These are phyloP conservation scores for Fomitopsis palustris DNA, from an alignment of 1,284 basidiomycete genomes.

Conservation along the genomic window DNA sequence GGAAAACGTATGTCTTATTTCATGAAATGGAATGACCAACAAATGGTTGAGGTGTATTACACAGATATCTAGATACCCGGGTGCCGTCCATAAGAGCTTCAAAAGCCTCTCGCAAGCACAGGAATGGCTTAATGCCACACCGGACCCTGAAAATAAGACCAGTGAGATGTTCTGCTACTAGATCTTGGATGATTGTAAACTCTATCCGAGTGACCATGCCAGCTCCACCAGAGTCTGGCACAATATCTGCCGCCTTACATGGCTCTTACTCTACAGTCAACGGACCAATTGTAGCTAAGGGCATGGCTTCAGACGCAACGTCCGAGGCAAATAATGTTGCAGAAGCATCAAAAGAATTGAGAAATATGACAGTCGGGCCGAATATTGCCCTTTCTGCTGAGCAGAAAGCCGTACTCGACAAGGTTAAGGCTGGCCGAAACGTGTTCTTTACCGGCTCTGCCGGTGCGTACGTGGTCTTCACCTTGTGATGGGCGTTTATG, in stretches of 20 bases:
- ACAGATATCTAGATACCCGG: slow-evolving; percentile 24
- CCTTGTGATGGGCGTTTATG: neutral
- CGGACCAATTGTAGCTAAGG: neutral
- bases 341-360: too few relatives aligned
- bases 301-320: neutral
- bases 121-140: slow-evolving; percentile 34
- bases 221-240: too few relatives aligned
- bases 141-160: neutral
- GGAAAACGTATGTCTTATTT: neutral
- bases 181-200: neutral
- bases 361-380: neutral
- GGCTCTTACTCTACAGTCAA: neutral
- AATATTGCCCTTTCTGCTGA: slow-evolving; percentile 39
- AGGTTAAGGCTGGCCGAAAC: slow-evolving; percentile 55
- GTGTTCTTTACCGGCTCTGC: slow-evolving; percentile 84
- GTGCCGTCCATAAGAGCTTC: slow-evolving; percentile 44
- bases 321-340: neutral
- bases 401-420: slow-evolving; percentile 53
- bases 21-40: too few relatives aligned
- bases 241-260: too few relatives aligned
- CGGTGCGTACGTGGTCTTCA: slow-evolving; percentile 35
- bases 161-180: neutral
- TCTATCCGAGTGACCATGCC: too few relatives aligned
- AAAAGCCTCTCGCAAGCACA: slow-evolving; percentile 36
- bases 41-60: too few relatives aligned